phyloP scores from a whole-genome alignment of 805 yeast species.

The Tetrapisispora iriomotensis region DNA sequence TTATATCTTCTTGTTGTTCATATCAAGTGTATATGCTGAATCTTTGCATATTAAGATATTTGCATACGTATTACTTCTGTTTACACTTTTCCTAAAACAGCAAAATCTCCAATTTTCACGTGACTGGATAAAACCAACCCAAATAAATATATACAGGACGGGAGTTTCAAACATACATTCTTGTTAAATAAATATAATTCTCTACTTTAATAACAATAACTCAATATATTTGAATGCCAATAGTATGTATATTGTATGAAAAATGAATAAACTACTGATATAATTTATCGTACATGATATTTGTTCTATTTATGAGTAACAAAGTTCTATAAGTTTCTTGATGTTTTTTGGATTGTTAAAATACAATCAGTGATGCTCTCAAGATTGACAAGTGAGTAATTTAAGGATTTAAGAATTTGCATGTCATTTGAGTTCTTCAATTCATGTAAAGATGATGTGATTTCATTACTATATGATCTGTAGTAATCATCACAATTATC shows the following conservation, averaged over 20 bases:
- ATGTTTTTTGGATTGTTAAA: constrained; percentile 12
- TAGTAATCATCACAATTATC: constrained; percentile 16
- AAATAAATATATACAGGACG: neutral
- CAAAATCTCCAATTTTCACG: constrained; percentile 3
- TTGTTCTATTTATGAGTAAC: neutral
- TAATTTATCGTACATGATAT: no score
- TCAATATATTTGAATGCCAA: no score
- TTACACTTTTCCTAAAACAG: constrained; percentile 7
- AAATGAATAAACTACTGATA: no score
- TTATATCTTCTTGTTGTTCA: no score
- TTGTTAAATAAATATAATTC: no score
- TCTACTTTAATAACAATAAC: no score
- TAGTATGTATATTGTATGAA: no score
- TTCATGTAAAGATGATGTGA: constrained; percentile 4
- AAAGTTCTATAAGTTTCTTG: constrained; percentile 10
- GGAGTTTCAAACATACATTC: neutral
- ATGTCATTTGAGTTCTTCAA: constrained; percentile 5
- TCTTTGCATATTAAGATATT: no score
- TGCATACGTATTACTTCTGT: constrained; percentile 1
- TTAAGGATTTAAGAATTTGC: constrained; percentile 7
- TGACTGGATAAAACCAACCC: neutral
- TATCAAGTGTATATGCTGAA: no score
- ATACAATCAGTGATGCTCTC: constrained; percentile 3
- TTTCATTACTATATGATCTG: constrained; percentile 5
- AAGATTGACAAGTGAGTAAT: constrained; percentile 3